Evolutionary conservation across 768 basidiomycete genomes (phyloP).

Genomic region (Hypholoma fasciculare): DNA sequence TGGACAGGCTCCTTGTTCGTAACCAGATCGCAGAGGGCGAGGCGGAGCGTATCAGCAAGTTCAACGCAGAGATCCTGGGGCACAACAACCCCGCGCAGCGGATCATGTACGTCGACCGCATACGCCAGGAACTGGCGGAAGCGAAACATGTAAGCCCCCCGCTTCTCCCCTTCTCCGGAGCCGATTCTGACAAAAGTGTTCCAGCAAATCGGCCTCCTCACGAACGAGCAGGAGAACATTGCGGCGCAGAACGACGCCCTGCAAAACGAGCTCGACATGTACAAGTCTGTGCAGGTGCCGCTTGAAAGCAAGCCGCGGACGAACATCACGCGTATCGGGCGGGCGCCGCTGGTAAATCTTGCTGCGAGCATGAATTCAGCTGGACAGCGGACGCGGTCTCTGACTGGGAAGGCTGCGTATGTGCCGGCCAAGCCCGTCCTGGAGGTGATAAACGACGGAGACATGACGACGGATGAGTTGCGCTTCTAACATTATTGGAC

Average conservation of each 20-base stretch:
- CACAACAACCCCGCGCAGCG: constrained; percentile 85
- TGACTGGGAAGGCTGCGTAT: constrained; percentile 1
- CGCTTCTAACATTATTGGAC: not conserved
- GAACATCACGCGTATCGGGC: constrained; percentile 48
- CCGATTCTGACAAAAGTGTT: not conserved
- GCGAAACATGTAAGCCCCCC: constrained; percentile 69
- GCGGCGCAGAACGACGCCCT: constrained; percentile 45
- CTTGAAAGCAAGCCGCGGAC: constrained; percentile 53
- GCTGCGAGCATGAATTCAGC: constrained; percentile 36
- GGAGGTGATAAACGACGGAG: constrained; percentile 36
- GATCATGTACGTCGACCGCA: constrained; percentile 84
- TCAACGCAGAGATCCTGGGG: constrained; percentile 85
- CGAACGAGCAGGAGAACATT: constrained; percentile 50
- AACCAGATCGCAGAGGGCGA: constrained; percentile 84
- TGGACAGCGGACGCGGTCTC: not conserved
- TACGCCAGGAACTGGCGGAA: constrained; percentile 78
- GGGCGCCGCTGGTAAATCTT: constrained; percentile 47
- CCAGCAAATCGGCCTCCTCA: constrained; percentile 50
- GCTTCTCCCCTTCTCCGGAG: not conserved
- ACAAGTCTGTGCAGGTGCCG: constrained; percentile 56
- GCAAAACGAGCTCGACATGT: constrained; percentile 55
- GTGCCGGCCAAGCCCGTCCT: constrained; percentile 16
- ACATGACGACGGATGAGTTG: constrained; percentile 55
- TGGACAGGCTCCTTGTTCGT: constrained; percentile 61
- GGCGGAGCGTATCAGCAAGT: constrained; percentile 67